Evolutionary conservation across 495 filamentous ascomycete genomes (phyloP), one percentile per base, ranked within the genome.

Genomic region (Hypoxylon lienhwacheense): DNA sequence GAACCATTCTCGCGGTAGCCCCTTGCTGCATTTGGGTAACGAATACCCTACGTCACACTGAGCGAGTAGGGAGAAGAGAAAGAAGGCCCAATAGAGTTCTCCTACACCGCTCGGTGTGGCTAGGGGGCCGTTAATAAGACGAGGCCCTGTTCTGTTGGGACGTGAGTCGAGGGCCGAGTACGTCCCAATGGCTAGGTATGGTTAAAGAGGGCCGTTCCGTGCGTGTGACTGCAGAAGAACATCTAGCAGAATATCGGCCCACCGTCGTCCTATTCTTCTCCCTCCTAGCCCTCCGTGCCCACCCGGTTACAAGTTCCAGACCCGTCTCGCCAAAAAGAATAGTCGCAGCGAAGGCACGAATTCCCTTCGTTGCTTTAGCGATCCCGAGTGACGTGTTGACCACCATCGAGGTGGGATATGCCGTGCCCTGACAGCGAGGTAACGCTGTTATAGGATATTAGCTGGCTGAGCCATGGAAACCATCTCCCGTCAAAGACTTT

Each of bases 201-300:
- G 24, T 20, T 14, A 24, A 34, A 26, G 29, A 14, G 15, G 29
- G 21, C 17, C 12, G 32, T 47, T 42, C 29, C 25, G 21, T 12
- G 24, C 15, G 32, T 34, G 17, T 45, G 22, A 26, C 25, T 25
- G 7, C 45, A 17, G 12, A 32, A 28, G 24, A 10, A 14, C 7
- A 31, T 39, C 31, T 21, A 21, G n/a, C n/a, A n/a, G n/a, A n/a
- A n/a, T n/a, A n/a, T 43, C 32, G 49, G 25, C 11, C 24, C n/a
- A 12, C 24, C 26, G 22, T 14, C 17, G 21, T 8, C 15, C 3
- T 17, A 45, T 21, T 35, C 33, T 40, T 14, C 49, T 47, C 32
- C 51, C 52, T 12, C 61, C 51, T 1, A 57, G 61, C n/a, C 42
- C 51, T 11, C 57, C 40, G 11, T 51, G 52, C 3, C 51, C 51